Base-by-base conservation (phyloP, 139 green algal genomes). In the Chlorella ohadii region DNA sequence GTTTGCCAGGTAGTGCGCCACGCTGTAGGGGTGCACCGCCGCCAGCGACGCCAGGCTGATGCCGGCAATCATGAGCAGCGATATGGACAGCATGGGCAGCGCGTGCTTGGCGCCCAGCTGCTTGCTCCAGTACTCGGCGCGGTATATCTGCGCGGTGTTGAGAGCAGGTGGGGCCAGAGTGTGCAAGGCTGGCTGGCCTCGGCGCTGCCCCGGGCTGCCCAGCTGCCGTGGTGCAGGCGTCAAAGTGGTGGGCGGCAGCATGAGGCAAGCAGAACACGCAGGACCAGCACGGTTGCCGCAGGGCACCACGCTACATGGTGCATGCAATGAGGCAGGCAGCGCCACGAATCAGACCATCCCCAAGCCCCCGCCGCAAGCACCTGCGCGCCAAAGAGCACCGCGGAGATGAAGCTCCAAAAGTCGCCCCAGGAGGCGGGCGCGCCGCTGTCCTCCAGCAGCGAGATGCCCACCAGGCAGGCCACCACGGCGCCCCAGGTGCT, bases 371-470 rank as follows among this genome's bases (percentile, higher is more conserved):
- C 28, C 16, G 28, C 74, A 68, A 2, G 17, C 79, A 84, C 79
- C 66, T 84, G 79, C 27, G 93, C 61, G 56, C 90, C 93, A 78
- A 97, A 97, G 13, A 94, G 76, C 17, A 97, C 74, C 15, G 94
- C 94, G 23, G 80, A 92, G 36, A 86, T n/a, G 23, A 97, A 87
- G 63, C 78, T 89, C 88, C 90, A 93, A 25, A 92, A 57, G 72
- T 97, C 94, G 65, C 94, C 94, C 72, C 91, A 79, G 77, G 86
- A 84, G 67, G 87, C 79, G 34, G 83, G 76, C 28, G 82, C 82
- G 44, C 90, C 75, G 63, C 91, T 87, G 61, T 88, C 77, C 85
- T 96, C 94, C 36, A 97, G 84, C 36, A 97, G 80, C 22, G 64
- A 83, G 0, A 96, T 91, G 11, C 95, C 95, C 5, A 87, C 39